These are phyloP conservation scores for Capsicum pubescens DNA, from an alignment of 257 asterid genomes.

Conservation along the genomic window DNA sequence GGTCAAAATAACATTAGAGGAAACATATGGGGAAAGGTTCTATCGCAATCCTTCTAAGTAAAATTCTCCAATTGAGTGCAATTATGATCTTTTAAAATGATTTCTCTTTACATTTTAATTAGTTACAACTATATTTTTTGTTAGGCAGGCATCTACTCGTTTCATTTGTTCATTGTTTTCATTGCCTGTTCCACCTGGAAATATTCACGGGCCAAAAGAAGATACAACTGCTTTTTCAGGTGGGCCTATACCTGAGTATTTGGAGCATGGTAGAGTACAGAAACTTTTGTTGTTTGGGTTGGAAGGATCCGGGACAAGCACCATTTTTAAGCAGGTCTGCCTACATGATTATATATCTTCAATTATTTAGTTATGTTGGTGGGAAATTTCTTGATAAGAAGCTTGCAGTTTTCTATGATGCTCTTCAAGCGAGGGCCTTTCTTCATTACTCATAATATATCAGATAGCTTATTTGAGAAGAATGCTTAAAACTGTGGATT, in stretches of 20 bases:
- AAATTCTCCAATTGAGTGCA: conserved; percentile 27
- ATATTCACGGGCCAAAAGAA: conserved; percentile 42
- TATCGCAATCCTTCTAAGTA: conserved; percentile 36
- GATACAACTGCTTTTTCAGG: conserved; percentile 42
- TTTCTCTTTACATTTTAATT: conserved; percentile 35
- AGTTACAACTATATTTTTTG: conserved; percentile 51
- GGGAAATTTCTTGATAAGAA: conserved; percentile 6
- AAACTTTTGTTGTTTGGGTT: conserved; percentile 72
- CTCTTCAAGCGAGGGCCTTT: not conserved
- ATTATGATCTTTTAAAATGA: not conserved
- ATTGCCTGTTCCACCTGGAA: conserved; percentile 66
- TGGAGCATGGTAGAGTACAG: conserved; percentile 52
- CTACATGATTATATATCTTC: not conserved
- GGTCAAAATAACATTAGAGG: conserved; percentile 85
- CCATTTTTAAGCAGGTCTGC: conserved; percentile 78
- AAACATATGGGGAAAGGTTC: conserved; percentile 83
- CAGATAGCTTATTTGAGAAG: not conserved
- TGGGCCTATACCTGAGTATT: conserved; percentile 43
- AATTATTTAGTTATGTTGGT: not conserved
- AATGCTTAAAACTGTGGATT: not conserved
- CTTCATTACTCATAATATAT: not conserved
- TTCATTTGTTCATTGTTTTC: conserved; percentile 66
- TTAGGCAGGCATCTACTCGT: conserved; percentile 77
- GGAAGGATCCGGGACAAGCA: conserved; percentile 71
- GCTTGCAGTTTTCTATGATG: not conserved